These are phyloP conservation scores for Quercus variabilis DNA, from an alignment of 306 rosid species.

Conservation along the genomic window DNA sequence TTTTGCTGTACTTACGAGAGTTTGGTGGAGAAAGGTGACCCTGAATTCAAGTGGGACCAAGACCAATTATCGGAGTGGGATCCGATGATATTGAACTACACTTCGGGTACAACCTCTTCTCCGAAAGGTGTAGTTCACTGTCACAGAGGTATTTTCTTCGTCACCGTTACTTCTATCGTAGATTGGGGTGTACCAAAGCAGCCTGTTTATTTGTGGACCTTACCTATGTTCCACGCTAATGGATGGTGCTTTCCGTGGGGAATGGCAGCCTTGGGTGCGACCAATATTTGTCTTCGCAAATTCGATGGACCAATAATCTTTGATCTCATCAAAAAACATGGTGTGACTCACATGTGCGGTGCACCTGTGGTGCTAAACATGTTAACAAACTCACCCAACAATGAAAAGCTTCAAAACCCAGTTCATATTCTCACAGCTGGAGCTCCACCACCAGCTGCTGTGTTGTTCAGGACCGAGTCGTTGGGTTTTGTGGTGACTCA, in stretches of 20 bases:
- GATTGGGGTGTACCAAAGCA: slow-evolving; percentile 53
- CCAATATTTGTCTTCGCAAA: slow-evolving; percentile 52
- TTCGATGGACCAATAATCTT: slow-evolving; percentile 35
- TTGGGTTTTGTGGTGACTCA: slow-evolving; percentile 56
- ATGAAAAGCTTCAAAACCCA: slow-evolving; percentile 22
- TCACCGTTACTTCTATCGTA: slow-evolving; percentile 29
- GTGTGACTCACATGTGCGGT: slow-evolving; percentile 71
- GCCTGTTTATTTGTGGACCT: slow-evolving; percentile 55
- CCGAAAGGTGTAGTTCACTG: slow-evolving; percentile 71
- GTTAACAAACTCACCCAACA: slow-evolving; percentile 38
- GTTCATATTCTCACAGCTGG: slow-evolving; percentile 65
- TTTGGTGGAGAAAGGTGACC: slow-evolving; percentile 35
- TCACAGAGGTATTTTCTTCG: slow-evolving; percentile 40
- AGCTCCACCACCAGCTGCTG: slow-evolving; percentile 58
- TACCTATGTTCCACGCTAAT: slow-evolving; percentile 68
- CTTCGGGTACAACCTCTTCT: slow-evolving; percentile 70
- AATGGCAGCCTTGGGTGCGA: slow-evolving; percentile 64
- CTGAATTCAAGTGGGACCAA: slow-evolving; percentile 32
- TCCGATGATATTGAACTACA: slow-evolving; percentile 55
- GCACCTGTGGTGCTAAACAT: slow-evolving; percentile 74
- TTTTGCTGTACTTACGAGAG: slow-evolving; percentile 36
- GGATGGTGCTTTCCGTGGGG: slow-evolving; percentile 78
- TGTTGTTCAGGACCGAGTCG: slow-evolving; percentile 45
- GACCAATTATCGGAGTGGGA: slow-evolving; percentile 60
- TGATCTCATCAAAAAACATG: slow-evolving; percentile 33